Evolutionary conservation across 805 yeast genomes (phyloP).

Genomic region (Dipodascus geniculatus): DNA sequence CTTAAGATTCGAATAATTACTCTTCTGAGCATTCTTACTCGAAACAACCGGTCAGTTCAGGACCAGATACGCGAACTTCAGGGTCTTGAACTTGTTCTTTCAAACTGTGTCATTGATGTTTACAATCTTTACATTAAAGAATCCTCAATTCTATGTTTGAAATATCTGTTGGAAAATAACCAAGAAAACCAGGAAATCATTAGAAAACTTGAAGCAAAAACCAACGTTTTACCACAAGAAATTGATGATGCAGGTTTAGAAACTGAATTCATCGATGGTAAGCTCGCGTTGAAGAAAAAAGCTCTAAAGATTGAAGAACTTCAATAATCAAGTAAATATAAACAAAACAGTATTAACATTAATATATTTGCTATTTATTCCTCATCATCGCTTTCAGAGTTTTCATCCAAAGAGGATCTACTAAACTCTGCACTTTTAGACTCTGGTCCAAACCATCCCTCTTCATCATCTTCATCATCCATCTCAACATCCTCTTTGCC

Average conservation of each 20-base stretch:
- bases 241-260: constrained; percentile 70
- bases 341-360: not conserved
- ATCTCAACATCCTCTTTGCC: constrained; percentile 18
- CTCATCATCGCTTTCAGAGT: constrained; percentile 1
- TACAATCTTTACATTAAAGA: constrained; percentile 69
- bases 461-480: constrained; percentile 26
- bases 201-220: constrained; percentile 62
- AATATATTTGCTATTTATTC: not conserved
- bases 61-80: constrained; percentile 53
- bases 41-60: constrained; percentile 44
- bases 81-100: constrained; percentile 60
- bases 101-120: constrained; percentile 76
- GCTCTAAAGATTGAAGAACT: not conserved
- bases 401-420: not conserved
- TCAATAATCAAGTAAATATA: too few relatives aligned
- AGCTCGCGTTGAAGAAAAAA: constrained; percentile 39
- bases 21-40: constrained; percentile 45
- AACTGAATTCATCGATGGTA: constrained; percentile 61
- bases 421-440: constrained; percentile 10
- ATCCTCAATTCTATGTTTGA: constrained; percentile 66
- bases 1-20: constrained; percentile 58
- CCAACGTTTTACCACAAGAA: constrained; percentile 45
- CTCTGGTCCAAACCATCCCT: constrained; percentile 26
- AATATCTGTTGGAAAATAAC: constrained; percentile 55
- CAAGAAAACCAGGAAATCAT: constrained; percentile 64